Conservation (phyloP, 192 early-diverging fungal species). For the Lobosporangium transversale region DNA sequence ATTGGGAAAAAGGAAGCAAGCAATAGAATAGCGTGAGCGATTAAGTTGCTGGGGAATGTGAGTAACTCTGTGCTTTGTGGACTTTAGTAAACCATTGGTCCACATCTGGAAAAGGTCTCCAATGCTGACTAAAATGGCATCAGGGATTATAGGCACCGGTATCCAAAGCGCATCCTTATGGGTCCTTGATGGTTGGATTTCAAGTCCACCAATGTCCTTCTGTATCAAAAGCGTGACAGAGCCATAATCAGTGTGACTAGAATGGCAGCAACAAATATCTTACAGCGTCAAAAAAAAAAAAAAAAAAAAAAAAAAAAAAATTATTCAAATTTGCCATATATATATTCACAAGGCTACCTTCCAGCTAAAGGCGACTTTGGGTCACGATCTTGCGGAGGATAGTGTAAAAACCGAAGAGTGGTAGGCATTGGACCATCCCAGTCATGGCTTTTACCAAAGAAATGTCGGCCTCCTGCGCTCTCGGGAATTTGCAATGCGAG, state of each 20-base stretch:
- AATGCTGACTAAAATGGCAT: constrained; percentile 68
- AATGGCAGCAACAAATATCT: neutral
- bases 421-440: constrained; percentile 58
- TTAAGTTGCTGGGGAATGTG: constrained; percentile 61
- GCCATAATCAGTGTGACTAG: constrained; percentile 76
- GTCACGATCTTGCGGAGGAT: constrained; percentile 62
- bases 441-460: constrained; percentile 58
- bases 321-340: neutral
- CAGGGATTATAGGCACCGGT: constrained; percentile 65
- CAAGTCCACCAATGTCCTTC: constrained; percentile 67
- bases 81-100: constrained; percentile 69
- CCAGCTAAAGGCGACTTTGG: constrained; percentile 60
- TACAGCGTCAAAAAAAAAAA: neutral
- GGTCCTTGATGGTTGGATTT: constrained; percentile 56
- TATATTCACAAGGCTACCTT: too few relatives aligned
- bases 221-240: constrained; percentile 75
- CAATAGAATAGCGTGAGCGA: constrained; percentile 68
- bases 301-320: neutral
- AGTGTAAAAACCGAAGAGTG: constrained; percentile 69
- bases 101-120: constrained; percentile 72
- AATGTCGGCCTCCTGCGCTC: constrained; percentile 61
- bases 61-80: constrained; percentile 69
- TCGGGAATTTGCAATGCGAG: constrained; percentile 69
- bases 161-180: constrained; percentile 61
- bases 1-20: constrained; percentile 69